Evolutionary conservation across 116 monocot genomes (phyloP).

Genomic region (Cymodocea nodosa): DNA sequence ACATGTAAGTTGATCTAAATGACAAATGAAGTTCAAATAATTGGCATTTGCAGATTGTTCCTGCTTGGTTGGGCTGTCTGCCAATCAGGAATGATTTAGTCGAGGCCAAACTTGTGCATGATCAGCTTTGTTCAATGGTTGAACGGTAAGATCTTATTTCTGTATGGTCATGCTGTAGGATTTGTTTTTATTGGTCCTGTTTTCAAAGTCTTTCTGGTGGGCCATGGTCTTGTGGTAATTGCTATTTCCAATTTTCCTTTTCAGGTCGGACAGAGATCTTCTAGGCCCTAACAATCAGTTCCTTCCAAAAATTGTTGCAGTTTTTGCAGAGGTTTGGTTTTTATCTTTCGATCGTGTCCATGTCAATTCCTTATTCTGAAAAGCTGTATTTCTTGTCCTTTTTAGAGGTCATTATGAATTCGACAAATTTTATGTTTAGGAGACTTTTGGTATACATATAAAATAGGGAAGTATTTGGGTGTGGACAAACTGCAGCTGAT

Average conservation of each 20-base stretch:
- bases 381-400: no score
- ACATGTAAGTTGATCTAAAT: not conserved
- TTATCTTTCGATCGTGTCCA: not conserved
- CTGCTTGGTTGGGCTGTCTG: conserved; percentile 84
- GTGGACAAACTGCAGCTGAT: no score
- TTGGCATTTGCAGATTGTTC: conserved; percentile 45
- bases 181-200: not conserved
- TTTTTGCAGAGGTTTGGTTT: conserved; percentile 70
- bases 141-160: conserved; percentile 50
- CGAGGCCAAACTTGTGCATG: conserved; percentile 93
- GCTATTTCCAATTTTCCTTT: not conserved
- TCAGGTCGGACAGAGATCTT: conserved; percentile 68
- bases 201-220: not conserved
- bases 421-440: no score
- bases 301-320: conserved; percentile 66
- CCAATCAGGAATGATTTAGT: conserved; percentile 82
- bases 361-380: no score
- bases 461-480: no score
- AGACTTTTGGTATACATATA: no score
- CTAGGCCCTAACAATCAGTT: conserved; percentile 79
- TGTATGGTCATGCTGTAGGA: not conserved
- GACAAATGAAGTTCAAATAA: not conserved
- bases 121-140: conserved; percentile 80
- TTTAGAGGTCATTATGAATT: no score
- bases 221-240: not conserved